Conservation (phyloP, 2,329 filamentous ascomycete species). For the Alternaria novae-zelandiae region DNA sequence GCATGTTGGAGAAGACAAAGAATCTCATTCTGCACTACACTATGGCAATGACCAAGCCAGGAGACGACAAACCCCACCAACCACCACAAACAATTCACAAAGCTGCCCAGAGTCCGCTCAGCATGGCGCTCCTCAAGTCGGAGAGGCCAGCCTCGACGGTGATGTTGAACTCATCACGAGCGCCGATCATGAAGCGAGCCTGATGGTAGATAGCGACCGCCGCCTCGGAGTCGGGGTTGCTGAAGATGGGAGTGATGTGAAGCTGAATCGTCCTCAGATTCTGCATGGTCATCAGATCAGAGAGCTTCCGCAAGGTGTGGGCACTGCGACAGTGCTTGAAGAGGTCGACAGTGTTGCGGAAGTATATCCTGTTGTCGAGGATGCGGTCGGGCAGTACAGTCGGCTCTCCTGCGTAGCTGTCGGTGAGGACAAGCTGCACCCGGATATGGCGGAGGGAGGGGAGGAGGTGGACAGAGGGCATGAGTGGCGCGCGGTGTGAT, state of each 20-base stretch:
- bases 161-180: slow-evolving; percentile 9
- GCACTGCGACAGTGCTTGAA: slow-evolving; percentile 15
- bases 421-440: slow-evolving; percentile 13
- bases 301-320: slow-evolving; percentile 13
- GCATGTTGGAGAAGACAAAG: not conserved
- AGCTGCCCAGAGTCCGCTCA: not conserved
- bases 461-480: slow-evolving; percentile 1
- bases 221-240: not conserved
- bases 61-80: not conserved
- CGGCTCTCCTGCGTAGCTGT: not conserved
- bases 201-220: slow-evolving; percentile 5
- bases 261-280: slow-evolving; percentile 13
- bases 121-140: not conserved
- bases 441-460: slow-evolving; percentile 3
- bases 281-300: not conserved
- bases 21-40: not conserved
- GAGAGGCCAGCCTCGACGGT: not conserved
- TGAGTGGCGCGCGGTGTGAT: not conserved
- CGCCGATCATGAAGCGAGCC: slow-evolving; percentile 10
- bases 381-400: not conserved
- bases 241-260: slow-evolving; percentile 9
- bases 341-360: slow-evolving; percentile 11
- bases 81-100: not conserved
- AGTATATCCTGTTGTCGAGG: not conserved
- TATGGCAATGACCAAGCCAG: not conserved